A percentile compares a stretch with the other conserved stretches of the same genome.
Conservation (phyloP, 768 basidiomycete species). For the Naematelia aurantialba region DNA sequence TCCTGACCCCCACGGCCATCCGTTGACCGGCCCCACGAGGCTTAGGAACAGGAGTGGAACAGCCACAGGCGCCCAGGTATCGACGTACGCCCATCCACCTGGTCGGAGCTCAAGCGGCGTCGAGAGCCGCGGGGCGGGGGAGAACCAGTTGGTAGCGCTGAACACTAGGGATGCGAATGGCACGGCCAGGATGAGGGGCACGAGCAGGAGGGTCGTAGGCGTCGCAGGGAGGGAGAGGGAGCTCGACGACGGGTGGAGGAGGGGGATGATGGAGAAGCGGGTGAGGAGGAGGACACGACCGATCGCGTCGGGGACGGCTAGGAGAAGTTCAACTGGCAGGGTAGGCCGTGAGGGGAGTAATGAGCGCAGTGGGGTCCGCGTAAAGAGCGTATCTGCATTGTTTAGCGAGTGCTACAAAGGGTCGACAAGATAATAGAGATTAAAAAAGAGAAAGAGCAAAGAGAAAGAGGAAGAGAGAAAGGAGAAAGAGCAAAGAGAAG, state of each 20-base stretch:
- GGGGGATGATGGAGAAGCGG: constrained; percentile 64
- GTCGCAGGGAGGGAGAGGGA: constrained; percentile 66
- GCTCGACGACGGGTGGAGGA: constrained; percentile 58
- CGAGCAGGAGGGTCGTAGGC: constrained; percentile 71
- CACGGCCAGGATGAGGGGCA: constrained; percentile 75
- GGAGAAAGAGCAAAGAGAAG: too few relatives aligned
- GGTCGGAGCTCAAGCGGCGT: constrained; percentile 76
- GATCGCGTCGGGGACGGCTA: constrained; percentile 72
- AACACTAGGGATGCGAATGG: constrained; percentile 54
- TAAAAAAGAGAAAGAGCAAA: too few relatives aligned
- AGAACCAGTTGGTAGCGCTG: constrained; percentile 62
- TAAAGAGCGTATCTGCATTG: constrained; percentile 23
- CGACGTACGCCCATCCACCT: constrained; percentile 79
- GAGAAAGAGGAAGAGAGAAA: too few relatives aligned
- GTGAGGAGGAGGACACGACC: constrained; percentile 75
- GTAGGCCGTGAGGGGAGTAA: constrained; percentile 60
- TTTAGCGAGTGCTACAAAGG: constrained; percentile 10
- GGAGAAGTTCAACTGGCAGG: constrained; percentile 64
- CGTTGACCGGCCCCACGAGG: constrained; percentile 71
- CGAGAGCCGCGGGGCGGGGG: constrained; percentile 63
- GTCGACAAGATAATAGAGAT: background rate
- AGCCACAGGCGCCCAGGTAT: constrained; percentile 79
- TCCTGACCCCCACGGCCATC: constrained; percentile 28
- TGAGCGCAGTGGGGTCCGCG: constrained; percentile 55
- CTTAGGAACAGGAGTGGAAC: constrained; percentile 73